Evolutionary conservation across 2,329 filamentous ascomycete species (phyloP), one percentile per base, ranked within the genome.

Genomic region (Madurella fahalii): DNA sequence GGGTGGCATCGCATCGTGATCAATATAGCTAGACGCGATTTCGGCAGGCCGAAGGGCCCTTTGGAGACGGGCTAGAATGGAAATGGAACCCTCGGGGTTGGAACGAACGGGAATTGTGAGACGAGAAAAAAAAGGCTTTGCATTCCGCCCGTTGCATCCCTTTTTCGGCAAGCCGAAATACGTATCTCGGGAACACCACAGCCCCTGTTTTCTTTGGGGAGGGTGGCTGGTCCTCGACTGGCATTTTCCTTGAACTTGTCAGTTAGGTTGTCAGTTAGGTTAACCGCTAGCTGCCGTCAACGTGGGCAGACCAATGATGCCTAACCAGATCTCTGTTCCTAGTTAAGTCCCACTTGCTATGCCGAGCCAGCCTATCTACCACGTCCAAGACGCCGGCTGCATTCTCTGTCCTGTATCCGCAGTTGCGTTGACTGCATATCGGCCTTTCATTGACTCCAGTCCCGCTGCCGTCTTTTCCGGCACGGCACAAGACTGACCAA

Each of bases 161-260:
- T 45, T 48, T 58, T 60, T 54, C 40, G 56, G 58, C 20, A 60
- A 60, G 43, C 58, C 58, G 58, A 60, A 49, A 40, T 55, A 47
- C 50, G 54, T 53, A 44, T 20, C 53, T 15, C 34, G 34, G 34
- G 34, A 37, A 12, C 34, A 37, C 34, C 4, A 40, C 50, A 47
- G 34, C 18, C 18, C 49, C 31, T 45, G 30, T 13, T 16, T 31
- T 3, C 40, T 32, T 52, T 30, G 40, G 45, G 17, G 46, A 13
- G 30, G 12, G 18, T 16, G n/a, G 42, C 9, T 15, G 9, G 32
- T n/a, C 32, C 16, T 16, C 40, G 13, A 40, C 40, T 42, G 44
- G 34, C 25, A 39, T 32, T 31, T 25, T 11, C 46, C 4, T 50
- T n/a, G n/a, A 31, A 46, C 34, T 40, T 17, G 30, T 30, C 31